A percentile compares a stretch with the other conserved stretches of the same genome.
Conservation (phyloP, 371 early-diverging fungal genomes). For the Apophysomyces ossiformis region DNA sequence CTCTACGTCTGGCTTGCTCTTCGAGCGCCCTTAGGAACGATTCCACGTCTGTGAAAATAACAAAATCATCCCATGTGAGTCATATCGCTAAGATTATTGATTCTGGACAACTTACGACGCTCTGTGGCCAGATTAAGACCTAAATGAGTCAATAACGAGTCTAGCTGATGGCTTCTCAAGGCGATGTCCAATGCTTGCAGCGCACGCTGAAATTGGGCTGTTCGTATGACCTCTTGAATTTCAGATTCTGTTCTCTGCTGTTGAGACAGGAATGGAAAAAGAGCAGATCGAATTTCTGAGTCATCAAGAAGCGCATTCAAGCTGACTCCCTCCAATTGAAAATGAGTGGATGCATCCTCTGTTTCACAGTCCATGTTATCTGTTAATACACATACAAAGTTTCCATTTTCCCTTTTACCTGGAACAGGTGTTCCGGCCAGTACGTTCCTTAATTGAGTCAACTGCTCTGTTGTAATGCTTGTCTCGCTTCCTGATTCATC, state of each 20-base stretch:
- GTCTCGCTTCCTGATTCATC: slow-evolving; percentile 1
- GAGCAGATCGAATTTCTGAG: slow-evolving; percentile 45
- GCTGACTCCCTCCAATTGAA: not conserved
- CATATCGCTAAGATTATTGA: slow-evolving; percentile 14
- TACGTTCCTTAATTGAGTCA: slow-evolving; percentile 31
- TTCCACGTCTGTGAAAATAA: slow-evolving; percentile 60
- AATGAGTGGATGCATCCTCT: not conserved
- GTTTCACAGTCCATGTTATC: not conserved
- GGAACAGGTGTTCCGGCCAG: slow-evolving; percentile 31
- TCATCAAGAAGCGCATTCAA: slow-evolving; percentile 50
- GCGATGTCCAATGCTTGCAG: slow-evolving; percentile 58
- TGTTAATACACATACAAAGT: not conserved
- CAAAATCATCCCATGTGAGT: not conserved
- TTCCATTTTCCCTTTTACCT: slow-evolving; percentile 17
- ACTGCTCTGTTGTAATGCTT: slow-evolving; percentile 24
- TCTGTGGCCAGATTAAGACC: slow-evolving; percentile 59
- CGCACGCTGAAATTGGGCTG: slow-evolving; percentile 68
- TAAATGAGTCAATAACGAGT: slow-evolving; percentile 59
- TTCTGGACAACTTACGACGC: not conserved
- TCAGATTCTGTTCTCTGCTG: slow-evolving; percentile 37
- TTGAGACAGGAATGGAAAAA: slow-evolving; percentile 57
- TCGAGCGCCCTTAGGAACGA: slow-evolving; percentile 70
- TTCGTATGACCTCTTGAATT: slow-evolving; percentile 53
- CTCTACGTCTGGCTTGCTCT: slow-evolving; percentile 58
- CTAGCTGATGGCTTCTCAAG: slow-evolving; percentile 64